phyloP scores from a whole-genome alignment of 768 basidiomycete genomes.

The Tulasnella sp. region DNA sequence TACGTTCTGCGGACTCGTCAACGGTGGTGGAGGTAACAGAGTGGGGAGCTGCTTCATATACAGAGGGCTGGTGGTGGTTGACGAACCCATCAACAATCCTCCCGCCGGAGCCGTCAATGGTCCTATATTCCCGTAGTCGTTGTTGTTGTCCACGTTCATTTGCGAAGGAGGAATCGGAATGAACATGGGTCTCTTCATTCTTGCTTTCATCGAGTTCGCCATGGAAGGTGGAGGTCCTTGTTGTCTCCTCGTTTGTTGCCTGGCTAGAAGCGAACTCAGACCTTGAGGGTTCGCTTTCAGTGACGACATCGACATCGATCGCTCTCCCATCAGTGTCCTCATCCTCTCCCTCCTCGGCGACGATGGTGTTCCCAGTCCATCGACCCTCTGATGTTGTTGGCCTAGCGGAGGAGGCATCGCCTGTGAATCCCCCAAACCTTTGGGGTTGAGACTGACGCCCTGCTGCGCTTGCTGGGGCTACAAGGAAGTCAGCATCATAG shows the following conservation, averaged over 20 bases:
- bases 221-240: too few species aligned
- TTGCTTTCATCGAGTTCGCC: too few species aligned
- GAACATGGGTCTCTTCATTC: conserved; percentile 6
- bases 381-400: conserved; percentile 9
- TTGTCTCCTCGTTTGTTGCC: too few species aligned
- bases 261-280: too few species aligned
- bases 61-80: too few species aligned
- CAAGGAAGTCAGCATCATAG: neutral
- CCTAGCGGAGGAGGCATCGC: neutral
- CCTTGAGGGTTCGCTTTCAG: too few species aligned
- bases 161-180: conserved; percentile 13
- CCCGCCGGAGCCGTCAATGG: conserved; percentile 9
- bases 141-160: too few species aligned
- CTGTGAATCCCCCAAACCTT: neutral
- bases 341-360: conserved; percentile 7
- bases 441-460: conserved; percentile 1
- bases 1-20: neutral
- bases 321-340: neutral
- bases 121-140: too few species aligned
- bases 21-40: neutral
- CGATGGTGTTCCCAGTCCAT: conserved; percentile 11
- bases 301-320: conserved; percentile 2
- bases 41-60: neutral
- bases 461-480: conserved; percentile 13
- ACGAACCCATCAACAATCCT: too few species aligned